Evolutionary conservation across 257 asterid genomes (phyloP).

Genomic region (Galeopsis tetrahit): DNA sequence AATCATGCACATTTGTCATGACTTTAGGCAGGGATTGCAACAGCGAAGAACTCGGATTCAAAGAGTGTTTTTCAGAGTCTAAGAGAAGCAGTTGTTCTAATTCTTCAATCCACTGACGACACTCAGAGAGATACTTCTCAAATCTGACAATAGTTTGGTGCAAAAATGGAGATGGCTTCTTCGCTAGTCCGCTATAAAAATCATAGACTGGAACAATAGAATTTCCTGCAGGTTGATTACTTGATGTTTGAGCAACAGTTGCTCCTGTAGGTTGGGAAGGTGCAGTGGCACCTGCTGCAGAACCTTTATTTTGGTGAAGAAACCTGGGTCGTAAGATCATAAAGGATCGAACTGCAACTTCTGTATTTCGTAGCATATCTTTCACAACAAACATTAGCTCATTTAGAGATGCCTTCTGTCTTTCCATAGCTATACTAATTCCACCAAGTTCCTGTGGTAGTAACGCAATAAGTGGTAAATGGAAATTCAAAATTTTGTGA

Average conservation of each 20-base stretch:
- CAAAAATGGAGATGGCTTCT: conserved; percentile 91
- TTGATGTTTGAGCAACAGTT: conserved; percentile 54
- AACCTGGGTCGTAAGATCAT: conserved; percentile 89
- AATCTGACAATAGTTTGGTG: conserved; percentile 89
- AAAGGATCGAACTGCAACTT: conserved; percentile 90
- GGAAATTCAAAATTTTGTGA: not conserved
- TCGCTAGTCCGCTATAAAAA: conserved; percentile 90
- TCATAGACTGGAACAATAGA: conserved; percentile 67
- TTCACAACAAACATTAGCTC: conserved; percentile 81
- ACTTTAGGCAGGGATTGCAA: conserved; percentile 93
- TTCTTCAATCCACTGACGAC: conserved; percentile 94
- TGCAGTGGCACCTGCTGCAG: conserved; percentile 51
- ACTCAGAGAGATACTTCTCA: conserved; percentile 83
- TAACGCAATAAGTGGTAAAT: not conserved
- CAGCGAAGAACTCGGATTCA: conserved; percentile 62
- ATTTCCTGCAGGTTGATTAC: conserved; percentile 62
- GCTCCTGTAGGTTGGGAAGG: conserved; percentile 74
- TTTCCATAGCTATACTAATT: conserved; percentile 73
- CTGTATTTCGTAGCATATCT: conserved; percentile 89
- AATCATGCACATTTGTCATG: conserved; percentile 89
- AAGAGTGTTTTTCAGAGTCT: conserved; percentile 64
- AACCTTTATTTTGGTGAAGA: conserved; percentile 64
- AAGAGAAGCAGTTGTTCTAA: conserved; percentile 82
- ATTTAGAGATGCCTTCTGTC: conserved; percentile 79
- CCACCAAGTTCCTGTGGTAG: conserved; percentile 89